A percentile compares a stretch with the other conserved stretches of the same genome.
Conservation (phyloP, 2,329 filamentous ascomycete genomes). For the Ceratocystis papillata region DNA sequence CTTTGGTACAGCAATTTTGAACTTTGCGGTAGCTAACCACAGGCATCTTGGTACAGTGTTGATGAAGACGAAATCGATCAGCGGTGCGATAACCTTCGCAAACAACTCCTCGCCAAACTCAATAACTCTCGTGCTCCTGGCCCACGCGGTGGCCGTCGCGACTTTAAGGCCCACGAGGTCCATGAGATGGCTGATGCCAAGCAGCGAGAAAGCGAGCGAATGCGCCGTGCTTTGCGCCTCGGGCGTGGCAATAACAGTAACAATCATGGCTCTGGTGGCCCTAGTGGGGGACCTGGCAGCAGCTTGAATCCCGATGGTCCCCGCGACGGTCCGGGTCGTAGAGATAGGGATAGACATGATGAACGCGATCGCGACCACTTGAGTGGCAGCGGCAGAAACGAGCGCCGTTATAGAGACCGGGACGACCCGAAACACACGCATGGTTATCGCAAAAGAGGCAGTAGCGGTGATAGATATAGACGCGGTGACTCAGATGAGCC, state of each 20-base stretch:
- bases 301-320: neutral
- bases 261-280: neutral
- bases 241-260: slow-evolving; percentile 4
- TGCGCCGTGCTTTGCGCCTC: slow-evolving; percentile 63
- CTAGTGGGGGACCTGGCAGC: neutral
- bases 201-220: slow-evolving; percentile 83
- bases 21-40: neutral
- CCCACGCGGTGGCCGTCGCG: slow-evolving; percentile 35
- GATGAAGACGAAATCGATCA: slow-evolving; percentile 88
- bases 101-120: slow-evolving; percentile 35
- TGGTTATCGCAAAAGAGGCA: neutral
- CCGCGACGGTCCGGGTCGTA: neutral
- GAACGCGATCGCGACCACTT: neutral
- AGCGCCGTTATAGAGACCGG: slow-evolving; percentile 20
- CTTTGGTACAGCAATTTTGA: neutral
- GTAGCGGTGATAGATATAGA: slow-evolving; percentile 7
- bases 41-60: slow-evolving; percentile 39
- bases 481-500: neutral
- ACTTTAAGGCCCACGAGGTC: slow-evolving; percentile 83
- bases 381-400: slow-evolving; percentile 4
- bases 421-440: slow-evolving; percentile 18
- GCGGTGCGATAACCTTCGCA: slow-evolving; percentile 35
- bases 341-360: slow-evolving; percentile 3
- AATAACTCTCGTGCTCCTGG: slow-evolving; percentile 27
- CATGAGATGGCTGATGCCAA: slow-evolving; percentile 95